phyloP scores from a whole-genome alignment of 495 filamentous ascomycete genomes.

The Penicillium cinerascens region DNA sequence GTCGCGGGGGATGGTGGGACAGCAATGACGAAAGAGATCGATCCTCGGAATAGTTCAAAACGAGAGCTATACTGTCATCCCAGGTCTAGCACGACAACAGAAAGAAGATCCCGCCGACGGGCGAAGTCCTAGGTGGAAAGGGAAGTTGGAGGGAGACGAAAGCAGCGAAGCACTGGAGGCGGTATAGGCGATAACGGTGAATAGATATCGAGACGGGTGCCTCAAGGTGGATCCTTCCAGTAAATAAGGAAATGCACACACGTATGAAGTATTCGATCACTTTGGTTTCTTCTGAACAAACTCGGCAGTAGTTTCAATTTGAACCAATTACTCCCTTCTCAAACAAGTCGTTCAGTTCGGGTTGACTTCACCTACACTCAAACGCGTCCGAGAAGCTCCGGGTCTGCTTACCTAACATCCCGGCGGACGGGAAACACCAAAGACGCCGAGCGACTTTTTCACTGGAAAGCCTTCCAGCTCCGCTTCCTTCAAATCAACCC shows the following conservation, averaged over 20 bases:
- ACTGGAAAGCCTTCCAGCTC: conserved; percentile 27
- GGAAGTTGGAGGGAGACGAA: conserved; percentile 1
- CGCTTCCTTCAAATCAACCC: conserved; percentile 16
- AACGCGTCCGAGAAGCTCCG: conserved; percentile 1
- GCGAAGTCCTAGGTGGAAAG: background rate
- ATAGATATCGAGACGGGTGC: conserved; percentile 15
- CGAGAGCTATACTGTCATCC: background rate
- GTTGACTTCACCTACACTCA: background rate
- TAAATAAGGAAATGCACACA: background rate
- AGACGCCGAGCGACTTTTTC: conserved; percentile 35
- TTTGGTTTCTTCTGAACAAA: background rate
- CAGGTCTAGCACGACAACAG: background rate
- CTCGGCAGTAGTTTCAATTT: background rate
- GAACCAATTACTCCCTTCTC: background rate
- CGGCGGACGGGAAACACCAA: conserved; percentile 31
- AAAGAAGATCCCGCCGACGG: background rate
- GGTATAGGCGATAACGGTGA: conserved; percentile 19
- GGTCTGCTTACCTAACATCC: conserved; percentile 26
- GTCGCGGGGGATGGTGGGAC: conserved; percentile 13
- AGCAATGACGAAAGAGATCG: conserved; percentile 1
- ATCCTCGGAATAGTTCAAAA: background rate
- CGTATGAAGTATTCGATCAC: background rate
- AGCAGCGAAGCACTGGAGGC: conserved; percentile 5
- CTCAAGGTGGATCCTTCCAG: conserved; percentile 15
- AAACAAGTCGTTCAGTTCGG: background rate